Percentiles rank a stretch among this genome's conserved stretches.
Conservation (phyloP, 257 asterid species). For the Scutellaria minor region DNA sequence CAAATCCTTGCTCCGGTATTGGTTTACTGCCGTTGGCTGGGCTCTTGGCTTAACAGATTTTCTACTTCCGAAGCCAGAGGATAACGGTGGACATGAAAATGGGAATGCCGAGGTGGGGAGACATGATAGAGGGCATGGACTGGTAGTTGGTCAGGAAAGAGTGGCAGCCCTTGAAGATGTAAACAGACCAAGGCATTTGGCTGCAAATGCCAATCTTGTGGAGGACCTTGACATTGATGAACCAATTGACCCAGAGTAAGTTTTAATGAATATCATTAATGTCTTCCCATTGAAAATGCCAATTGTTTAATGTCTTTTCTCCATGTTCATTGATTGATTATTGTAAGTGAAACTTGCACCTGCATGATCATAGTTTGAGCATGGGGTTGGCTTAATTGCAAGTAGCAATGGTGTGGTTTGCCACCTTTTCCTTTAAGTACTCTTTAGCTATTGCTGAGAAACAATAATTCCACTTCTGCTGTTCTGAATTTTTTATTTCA, state of each 20-base stretch:
- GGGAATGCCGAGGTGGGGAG: conserved; percentile 76
- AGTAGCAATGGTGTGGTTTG: not conserved
- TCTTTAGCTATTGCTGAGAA: too few relatives aligned
- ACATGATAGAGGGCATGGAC: conserved; percentile 70
- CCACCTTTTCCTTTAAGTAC: not conserved
- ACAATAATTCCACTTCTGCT: too few relatives aligned
- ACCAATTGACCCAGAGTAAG: conserved; percentile 83
- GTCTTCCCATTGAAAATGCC: not conserved
- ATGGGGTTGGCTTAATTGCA: not conserved
- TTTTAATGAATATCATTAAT: conserved; percentile 29
- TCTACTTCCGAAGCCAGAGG: conserved; percentile 90
- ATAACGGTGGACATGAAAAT: conserved; percentile 71
- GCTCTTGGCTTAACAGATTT: conserved; percentile 87
- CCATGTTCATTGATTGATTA: conserved; percentile 6
- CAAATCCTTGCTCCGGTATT: conserved; percentile 85
- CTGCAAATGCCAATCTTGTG: conserved; percentile 43
- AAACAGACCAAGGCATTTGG: conserved; percentile 60
- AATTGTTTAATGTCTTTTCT: not conserved
- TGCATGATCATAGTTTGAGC: not conserved
- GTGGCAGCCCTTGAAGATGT: conserved; percentile 61
- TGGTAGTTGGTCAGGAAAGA: conserved; percentile 61
- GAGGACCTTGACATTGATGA: conserved; percentile 71
- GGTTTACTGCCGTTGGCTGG: conserved; percentile 99
- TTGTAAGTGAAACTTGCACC: not conserved
- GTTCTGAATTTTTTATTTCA: not conserved